Base-by-base conservation (phyloP, 352 stramenopile genomes). In the Phytophthora sansomeana region DNA sequence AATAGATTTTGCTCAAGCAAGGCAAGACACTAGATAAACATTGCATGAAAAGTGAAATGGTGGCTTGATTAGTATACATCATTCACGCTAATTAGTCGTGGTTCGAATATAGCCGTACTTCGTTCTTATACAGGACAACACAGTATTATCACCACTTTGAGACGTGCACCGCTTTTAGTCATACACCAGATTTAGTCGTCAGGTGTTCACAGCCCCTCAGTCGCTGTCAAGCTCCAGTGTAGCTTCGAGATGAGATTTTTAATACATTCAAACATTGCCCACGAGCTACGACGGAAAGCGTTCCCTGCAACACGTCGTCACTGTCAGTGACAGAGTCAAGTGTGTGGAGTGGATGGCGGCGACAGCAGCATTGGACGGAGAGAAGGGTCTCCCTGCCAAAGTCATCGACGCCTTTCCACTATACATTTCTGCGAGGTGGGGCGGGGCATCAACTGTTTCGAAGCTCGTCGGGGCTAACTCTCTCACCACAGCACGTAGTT, bases 231-330 rank as follows among this genome's bases (percentile, higher is more conserved):
- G n/a, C n/a, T n/a, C n/a, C n/a, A n/a, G n/a, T n/a, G n/a, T n/a
- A n/a, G n/a, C n/a, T n/a, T n/a, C n/a, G n/a, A n/a, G n/a, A n/a
- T n/a, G n/a, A n/a, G n/a, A n/a, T n/a, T 28, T 21, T 17, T 38
- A 24, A 5, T n/a, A 14, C 13, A 39, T 24, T 16, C 38, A 52
- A 24, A 39, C 1, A 3, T n/a, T 29, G 29, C 46, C 46, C 13
- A 55, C 49, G 55, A 38, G 21, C 43, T 21, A 7, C 39, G 26
- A 51, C 10, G 26, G n/a, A 21, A 30, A 30, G 10, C 52, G 52
- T 17, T 50, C 39, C 19, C 33, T 63, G 16, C 44, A 63, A 24
- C 43, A 63, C 21, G 55, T 63, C n/a, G 33, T 63, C 6, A 33
- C 33, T 19, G 21, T 49, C 8, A 38, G 42, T 13, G 46, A 53